Conservation (phyloP, 176 grass and related monocot species). For the maize (Zea mays) region DNA sequence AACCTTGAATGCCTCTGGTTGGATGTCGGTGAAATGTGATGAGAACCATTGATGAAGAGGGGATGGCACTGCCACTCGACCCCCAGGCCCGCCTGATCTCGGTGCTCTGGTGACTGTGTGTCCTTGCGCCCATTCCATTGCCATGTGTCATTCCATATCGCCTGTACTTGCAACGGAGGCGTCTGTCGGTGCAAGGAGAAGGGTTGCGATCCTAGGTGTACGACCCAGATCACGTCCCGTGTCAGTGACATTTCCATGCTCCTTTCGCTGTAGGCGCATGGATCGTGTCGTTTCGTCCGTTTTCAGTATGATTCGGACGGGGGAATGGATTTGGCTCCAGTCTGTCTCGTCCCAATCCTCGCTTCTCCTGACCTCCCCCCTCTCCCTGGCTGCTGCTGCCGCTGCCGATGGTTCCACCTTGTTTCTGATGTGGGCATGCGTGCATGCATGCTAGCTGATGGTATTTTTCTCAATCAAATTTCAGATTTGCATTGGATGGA, state of each 20-base stretch:
- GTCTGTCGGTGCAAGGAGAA: constrained; percentile 13
- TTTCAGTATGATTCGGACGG: background rate
- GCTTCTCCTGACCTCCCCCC: background rate
- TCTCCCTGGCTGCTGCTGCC: background rate
- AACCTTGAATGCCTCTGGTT: constrained; percentile 11
- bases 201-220: background rate
- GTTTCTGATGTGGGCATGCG: background rate
- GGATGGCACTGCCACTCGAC: background rate
- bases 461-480: background rate
- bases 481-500: background rate
- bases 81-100: background rate
- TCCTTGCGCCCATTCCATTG: background rate
- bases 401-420: background rate
- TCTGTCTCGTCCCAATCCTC: background rate
- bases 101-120: constrained; percentile 18
- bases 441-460: constrained; percentile 7
- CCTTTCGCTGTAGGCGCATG: background rate
- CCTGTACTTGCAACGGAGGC: constrained; percentile 23
- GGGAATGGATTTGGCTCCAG: background rate
- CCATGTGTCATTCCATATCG: constrained; percentile 23
- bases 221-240: background rate
- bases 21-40: constrained; percentile 32
- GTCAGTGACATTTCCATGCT: background rate
- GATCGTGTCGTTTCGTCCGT: constrained; percentile 18
- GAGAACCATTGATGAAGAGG: background rate